Percentiles rank a stretch among this genome's conserved stretches.
phyloP scores from a whole-genome alignment of 805 yeast species.

The Pichia occidentalis region DNA sequence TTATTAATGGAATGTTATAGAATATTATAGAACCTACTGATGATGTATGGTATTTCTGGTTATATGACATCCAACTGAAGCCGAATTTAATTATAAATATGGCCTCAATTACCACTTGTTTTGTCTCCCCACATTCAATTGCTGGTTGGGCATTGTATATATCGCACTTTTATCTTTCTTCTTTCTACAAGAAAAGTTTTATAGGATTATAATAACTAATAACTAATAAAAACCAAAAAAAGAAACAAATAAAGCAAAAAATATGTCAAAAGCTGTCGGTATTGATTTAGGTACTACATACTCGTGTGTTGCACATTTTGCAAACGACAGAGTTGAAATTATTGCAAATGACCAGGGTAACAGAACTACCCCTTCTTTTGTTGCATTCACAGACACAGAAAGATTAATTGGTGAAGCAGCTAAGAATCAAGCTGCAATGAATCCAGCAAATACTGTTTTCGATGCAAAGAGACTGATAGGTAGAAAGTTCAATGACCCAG shows the following conservation, averaged over 20 bases:
- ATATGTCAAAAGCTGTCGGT: conserved; percentile 46
- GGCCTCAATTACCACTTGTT: too few relatives aligned
- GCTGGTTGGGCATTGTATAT: too few relatives aligned
- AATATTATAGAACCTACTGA: too few relatives aligned
- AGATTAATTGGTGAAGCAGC: conserved; percentile 95
- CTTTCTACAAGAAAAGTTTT: neutral
- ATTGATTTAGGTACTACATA: conserved; percentile 84
- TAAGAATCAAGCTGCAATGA: conserved; percentile 93
- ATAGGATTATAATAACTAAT: too few relatives aligned
- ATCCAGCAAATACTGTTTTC: conserved; percentile 83
- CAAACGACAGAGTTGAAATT: conserved; percentile 87
- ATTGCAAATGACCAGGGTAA: conserved; percentile 98
- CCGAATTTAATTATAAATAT: too few relatives aligned
- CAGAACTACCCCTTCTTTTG: conserved; percentile 95
- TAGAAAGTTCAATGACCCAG: conserved; percentile 77
- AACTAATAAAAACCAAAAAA: neutral
- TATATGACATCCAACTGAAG: too few relatives aligned
- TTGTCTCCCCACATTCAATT: too few relatives aligned
- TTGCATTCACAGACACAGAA: conserved; percentile 89
- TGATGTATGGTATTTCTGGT: too few relatives aligned
- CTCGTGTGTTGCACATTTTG: conserved; percentile 92
- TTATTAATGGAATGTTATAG: too few relatives aligned
- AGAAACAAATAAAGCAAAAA: conserved; percentile 1
- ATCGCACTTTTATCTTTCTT: neutral
- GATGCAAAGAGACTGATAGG: conserved; percentile 93